These are phyloP conservation scores for Canavalia gladiata DNA, from an alignment of 306 rosid genomes.

Conservation along the genomic window DNA sequence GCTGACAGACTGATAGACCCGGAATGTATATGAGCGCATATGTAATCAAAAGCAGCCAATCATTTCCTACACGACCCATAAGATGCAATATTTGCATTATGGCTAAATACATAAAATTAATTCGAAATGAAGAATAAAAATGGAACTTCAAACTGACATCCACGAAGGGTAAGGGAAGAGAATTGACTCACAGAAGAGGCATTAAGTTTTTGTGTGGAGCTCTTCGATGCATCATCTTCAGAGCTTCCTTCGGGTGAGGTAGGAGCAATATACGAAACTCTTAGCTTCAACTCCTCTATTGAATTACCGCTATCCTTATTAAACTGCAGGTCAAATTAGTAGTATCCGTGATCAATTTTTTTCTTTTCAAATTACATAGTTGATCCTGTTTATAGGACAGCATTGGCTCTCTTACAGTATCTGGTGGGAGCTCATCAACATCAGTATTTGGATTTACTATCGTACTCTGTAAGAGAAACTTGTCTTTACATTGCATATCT, in stretches of 20 bases:
- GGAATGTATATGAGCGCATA: neutral
- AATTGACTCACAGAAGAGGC: slow-evolving; percentile 71
- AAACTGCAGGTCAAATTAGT: slow-evolving; percentile 65
- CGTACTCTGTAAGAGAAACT: slow-evolving; percentile 94
- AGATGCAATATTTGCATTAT: slow-evolving; percentile 27
- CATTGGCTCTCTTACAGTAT: slow-evolving; percentile 69
- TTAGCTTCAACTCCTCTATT: slow-evolving; percentile 89
- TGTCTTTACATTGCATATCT: slow-evolving; percentile 90
- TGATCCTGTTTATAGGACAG: slow-evolving; percentile 39
- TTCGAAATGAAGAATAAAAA: slow-evolving; percentile 20
- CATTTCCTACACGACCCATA: slow-evolving; percentile 12
- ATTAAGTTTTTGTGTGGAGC: slow-evolving; percentile 59
- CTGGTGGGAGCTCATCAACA: slow-evolving; percentile 81
- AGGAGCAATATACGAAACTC: slow-evolving; percentile 69
- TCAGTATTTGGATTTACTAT: slow-evolving; percentile 72
- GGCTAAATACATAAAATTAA: slow-evolving; percentile 37
- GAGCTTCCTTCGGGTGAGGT: slow-evolving; percentile 62
- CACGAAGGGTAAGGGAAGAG: slow-evolving; percentile 2
- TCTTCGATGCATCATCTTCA: slow-evolving; percentile 67
- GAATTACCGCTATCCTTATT: slow-evolving; percentile 81
- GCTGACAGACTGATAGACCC: slow-evolving; percentile 5
- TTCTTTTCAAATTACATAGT: slow-evolving; percentile 29
- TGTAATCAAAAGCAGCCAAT: slow-evolving; percentile 11
- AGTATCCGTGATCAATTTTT: slow-evolving; percentile 26
- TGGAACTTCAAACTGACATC: slow-evolving; percentile 34